Base-by-base conservation (phyloP, 2,329 filamentous ascomycete genomes). In the Colletotrichum cereale region DNA sequence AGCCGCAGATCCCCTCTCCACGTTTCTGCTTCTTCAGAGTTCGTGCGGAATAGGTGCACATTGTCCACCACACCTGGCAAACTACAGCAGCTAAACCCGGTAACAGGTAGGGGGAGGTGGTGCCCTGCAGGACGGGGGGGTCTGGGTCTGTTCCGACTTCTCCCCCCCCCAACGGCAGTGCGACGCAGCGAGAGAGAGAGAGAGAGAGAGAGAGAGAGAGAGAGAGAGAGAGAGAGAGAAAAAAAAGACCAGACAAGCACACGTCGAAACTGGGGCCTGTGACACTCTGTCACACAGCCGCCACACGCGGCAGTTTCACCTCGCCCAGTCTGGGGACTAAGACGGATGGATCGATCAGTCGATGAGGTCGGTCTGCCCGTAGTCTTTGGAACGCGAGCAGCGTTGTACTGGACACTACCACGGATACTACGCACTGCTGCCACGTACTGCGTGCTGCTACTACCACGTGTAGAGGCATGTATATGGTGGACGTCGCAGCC, bases 271-370 rank as follows among this genome's bases (percentile, higher is more conserved):
- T 36, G 62, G 72, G 70, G 70, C 65, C 72, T 74, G 72, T 65
- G 72, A 73, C 72, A 73, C 24, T 62, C 44, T 73, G 65, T 73
- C 72, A 73, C 70, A 73, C 72, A 57, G 57, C 66, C 72, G 65
- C 65, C 72, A 63, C 62, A 64, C 62, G 66, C 62, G 52, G 53
- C 70, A 71, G 72, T 74, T 74, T 74, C 72, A 73, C 31, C 44
- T 50, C 40, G 52, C 31, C 48, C 69, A 29, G 40, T 55, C 55
- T 5, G 69, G 56, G 69, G 56, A 31, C 34, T 24, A 47, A n/a
- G 26, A n/a, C 26, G 36, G 26, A n/a, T 47, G 44, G 57, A 63
- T 42, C 36, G 12, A 21, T 36, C 57, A 24, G n/a, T n/a, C n/a
- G n/a, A n/a, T n/a, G n/a, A n/a, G n/a, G n/a, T n/a, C n/a, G n/a